These are phyloP conservation scores for Amyloporia xantha DNA, from an alignment of 768 basidiomycete genomes.

Conservation along the genomic window DNA sequence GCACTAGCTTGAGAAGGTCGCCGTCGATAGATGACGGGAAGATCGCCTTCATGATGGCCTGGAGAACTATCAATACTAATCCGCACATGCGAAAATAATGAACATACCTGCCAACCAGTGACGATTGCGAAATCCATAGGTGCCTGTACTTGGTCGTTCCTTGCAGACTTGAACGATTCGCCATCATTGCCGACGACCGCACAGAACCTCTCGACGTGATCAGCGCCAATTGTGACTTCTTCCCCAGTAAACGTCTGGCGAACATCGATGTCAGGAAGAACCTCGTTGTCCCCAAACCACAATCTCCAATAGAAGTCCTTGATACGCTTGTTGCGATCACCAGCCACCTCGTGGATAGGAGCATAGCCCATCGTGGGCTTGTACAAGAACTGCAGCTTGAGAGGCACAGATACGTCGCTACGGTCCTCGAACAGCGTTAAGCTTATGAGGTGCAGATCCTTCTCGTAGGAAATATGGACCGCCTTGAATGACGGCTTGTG, in stretches of 20 bases:
- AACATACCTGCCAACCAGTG: slow-evolving; percentile 90
- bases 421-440: slow-evolving; percentile 84
- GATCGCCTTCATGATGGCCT: slow-evolving; percentile 99
- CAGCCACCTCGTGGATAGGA: slow-evolving; percentile 86
- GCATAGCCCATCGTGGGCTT: slow-evolving; percentile 83
- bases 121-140: slow-evolving; percentile 99
- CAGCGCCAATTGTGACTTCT: slow-evolving; percentile 72
- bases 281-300: slow-evolving; percentile 89
- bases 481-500: slow-evolving; percentile 79
- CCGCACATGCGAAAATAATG: neutral
- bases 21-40: slow-evolving; percentile 92
- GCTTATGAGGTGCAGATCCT: slow-evolving; percentile 48
- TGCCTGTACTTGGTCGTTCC: slow-evolving; percentile 67
- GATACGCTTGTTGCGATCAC: slow-evolving; percentile 81
- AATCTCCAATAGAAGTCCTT: slow-evolving; percentile 98
- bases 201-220: slow-evolving; percentile 83
- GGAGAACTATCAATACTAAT: slow-evolving; percentile 8
- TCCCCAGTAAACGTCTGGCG: slow-evolving; percentile 82
- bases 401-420: slow-evolving; percentile 65
- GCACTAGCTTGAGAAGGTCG: slow-evolving; percentile 91
- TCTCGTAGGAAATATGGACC: slow-evolving; percentile 59
- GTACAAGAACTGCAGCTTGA: slow-evolving; percentile 78
- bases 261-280: slow-evolving; percentile 72
- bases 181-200: slow-evolving; percentile 90
- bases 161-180: slow-evolving; percentile 79